Evolutionary conservation across 768 basidiomycete species (phyloP), one percentile per base, ranked within the genome.

Genomic region (Trametes sanguinea): DNA sequence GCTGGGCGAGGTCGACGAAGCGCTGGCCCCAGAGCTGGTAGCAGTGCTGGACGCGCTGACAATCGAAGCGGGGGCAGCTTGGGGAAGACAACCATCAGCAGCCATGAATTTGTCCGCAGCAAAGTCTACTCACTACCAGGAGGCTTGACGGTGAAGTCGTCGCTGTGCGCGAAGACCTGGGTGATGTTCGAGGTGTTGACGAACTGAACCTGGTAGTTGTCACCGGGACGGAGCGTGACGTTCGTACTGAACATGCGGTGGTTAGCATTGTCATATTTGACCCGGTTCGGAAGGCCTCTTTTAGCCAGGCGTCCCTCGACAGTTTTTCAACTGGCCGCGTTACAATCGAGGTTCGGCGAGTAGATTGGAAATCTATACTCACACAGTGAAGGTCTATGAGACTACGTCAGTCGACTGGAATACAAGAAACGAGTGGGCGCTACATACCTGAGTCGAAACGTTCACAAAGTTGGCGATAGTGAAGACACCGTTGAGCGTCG

Each of bases 401-500:
- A n/a, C 2, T 37, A 14, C 6, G 52, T 9, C 4, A 32, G 35
- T 13, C 4, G 17, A 33, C 33, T 3, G 27, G 17, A 4, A 46
- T 27, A 4, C 7, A 13, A 45, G 11, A 16, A 33, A n/a, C 2
- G 2, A 16, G 51, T 43, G 1, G 17, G 33, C 30, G 5, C 27
- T 1, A 33, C 61, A 30, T 45, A 73, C 75, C 71, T 69, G 51
- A 8, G 65, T 51, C 4, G 73, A 71, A 8, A 73, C 57, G 50
- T 73, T 67, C 17, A 77, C 73, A 55, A 61, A 65, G n/a, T 68
- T 61, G 17, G 71, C 72, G 55, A 78, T 77, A 11, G 71, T 71
- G 66, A 76, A 78, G 11, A 55, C 54, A 33, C 77, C 77, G 66
- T 78, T 77, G 50, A 79, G 71, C 9, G 70, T 70, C 39, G 46